Conservation (phyloP, 1,284 basidiomycete species). For the Leccinum angustisporum region DNA sequence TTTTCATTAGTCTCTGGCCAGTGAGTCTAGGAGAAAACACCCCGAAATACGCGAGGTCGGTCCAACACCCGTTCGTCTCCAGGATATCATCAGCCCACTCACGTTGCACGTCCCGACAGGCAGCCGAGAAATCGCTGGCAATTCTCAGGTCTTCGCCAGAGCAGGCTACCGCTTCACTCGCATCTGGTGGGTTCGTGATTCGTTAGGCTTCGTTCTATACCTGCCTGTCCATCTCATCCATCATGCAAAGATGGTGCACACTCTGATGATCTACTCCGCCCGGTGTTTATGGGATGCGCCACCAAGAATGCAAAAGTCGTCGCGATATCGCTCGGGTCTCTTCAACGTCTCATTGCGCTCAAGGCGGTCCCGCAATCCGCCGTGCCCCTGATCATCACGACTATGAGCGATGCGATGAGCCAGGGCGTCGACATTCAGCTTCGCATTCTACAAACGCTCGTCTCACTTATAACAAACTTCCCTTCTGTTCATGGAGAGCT, state of each 20-base stretch:
- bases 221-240: no score
- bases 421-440: slow-evolving; percentile 96
- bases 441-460: slow-evolving; percentile 86
- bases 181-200: no score
- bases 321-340: slow-evolving; percentile 85
- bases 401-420: slow-evolving; percentile 82
- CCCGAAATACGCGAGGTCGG: slow-evolving; percentile 80
- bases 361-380: slow-evolving; percentile 81
- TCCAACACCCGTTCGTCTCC: neutral
- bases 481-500: slow-evolving; percentile 75
- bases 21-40: slow-evolving; percentile 79
- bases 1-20: slow-evolving; percentile 60
- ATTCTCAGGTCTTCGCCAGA: no score
- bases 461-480: slow-evolving; percentile 88
- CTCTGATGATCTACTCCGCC: no score
- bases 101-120: neutral
- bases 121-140: no score
- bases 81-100: neutral
- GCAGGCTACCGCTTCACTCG: no score
- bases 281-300: no score
- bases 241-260: no score
- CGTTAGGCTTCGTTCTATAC: no score
- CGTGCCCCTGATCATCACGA: slow-evolving; percentile 76
- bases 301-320: slow-evolving; percentile 89
- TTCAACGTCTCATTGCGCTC: slow-evolving; percentile 88